Base-by-base conservation (phyloP, 352 stramenopile species). In the Pythium coloratum region DNA sequence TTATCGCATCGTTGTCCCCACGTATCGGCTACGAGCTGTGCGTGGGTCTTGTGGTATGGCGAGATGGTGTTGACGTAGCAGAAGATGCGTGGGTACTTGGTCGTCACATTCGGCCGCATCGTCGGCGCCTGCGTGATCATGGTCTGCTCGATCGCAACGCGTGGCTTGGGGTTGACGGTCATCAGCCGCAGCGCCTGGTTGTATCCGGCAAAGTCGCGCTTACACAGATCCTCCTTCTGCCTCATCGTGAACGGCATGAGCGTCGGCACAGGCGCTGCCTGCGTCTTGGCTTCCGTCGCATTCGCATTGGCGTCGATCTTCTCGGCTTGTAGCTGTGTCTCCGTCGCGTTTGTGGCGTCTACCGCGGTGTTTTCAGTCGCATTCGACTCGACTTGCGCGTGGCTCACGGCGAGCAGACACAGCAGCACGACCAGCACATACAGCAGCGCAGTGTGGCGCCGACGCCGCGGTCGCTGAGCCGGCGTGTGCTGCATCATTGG, bases 61-160 rank as follows among this genome's bases (percentile, higher is more conserved):
- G 82, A 90, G 67, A 94, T 91, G 2, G 83, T 94, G 75, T 91
- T 92, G 24, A 94, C 84, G 62, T 90, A 88, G 80, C 86, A 94
- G 57, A 71, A 59, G 32, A 94, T 71, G 56, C 76, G 81, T 46
- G 85, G 83, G 62, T 86, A 89, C 12, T 13, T 49, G 51, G 18
- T 6, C 28, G 18, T 53, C 54, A 6, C 44, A 10, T 30, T 26
- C 9, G 7, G 44, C 6, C 18, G 6, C 9, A 16, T 1, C 18
- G 44, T 30, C 5, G 16, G 16, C 44, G 14, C 13, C 42, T 6
- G 42, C 14, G 42, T 49, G 42, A 6, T 13, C 6, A 49, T 6
- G n/a, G 20, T 30, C 7, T 1, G 16, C 34, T 33, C 34, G 1
- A 4, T 40, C 7, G 49, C 55, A 40, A 54, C 56, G 42, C 12